Conservation (phyloP, 2,329 filamentous ascomycete species). For the Hortaea werneckii region DNA sequence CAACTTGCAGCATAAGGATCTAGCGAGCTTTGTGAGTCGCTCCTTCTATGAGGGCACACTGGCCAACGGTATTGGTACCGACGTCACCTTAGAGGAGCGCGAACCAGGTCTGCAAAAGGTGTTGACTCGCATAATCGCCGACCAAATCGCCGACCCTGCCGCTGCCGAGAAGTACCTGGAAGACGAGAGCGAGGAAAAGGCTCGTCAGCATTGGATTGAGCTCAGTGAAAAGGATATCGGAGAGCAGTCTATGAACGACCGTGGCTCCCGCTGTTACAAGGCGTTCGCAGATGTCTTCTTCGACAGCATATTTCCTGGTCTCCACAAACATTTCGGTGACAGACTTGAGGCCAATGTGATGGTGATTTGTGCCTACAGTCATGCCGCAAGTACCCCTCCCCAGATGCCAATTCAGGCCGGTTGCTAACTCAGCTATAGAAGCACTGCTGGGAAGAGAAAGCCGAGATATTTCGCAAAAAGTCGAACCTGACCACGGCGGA, state of each 20-base stretch:
- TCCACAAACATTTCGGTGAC: conserved; percentile 6
- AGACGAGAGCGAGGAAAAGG: conserved; percentile 1
- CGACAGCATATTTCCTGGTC: conserved; percentile 4
- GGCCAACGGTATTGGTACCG: conserved; percentile 2
- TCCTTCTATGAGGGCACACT: conserved; percentile 6
- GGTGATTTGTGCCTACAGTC: conserved; percentile 9
- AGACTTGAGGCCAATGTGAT: conserved; percentile 7
- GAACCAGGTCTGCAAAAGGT: conserved; percentile 1
- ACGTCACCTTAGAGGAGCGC: neutral
- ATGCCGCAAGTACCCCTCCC: conserved; percentile 1
- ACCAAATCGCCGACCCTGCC: neutral
- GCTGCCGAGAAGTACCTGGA: neutral
- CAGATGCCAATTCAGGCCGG: conserved; percentile 1
- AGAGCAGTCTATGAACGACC: conserved; percentile 1
- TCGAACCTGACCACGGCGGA: no score
- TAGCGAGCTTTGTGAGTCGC: conserved; percentile 7
- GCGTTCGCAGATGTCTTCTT: conserved; percentile 10
- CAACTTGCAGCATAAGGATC: neutral
- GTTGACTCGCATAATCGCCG: conserved; percentile 4
- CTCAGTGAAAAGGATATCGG: conserved; percentile 4
- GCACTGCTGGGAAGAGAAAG: neutral
- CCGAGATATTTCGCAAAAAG: no score
- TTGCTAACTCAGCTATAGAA: neutral
- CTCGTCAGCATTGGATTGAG: conserved; percentile 8
- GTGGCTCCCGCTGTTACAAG: neutral